Conservation (phyloP, 495 filamentous ascomycete genomes). For the Talaromyces wortmannii region DNA sequence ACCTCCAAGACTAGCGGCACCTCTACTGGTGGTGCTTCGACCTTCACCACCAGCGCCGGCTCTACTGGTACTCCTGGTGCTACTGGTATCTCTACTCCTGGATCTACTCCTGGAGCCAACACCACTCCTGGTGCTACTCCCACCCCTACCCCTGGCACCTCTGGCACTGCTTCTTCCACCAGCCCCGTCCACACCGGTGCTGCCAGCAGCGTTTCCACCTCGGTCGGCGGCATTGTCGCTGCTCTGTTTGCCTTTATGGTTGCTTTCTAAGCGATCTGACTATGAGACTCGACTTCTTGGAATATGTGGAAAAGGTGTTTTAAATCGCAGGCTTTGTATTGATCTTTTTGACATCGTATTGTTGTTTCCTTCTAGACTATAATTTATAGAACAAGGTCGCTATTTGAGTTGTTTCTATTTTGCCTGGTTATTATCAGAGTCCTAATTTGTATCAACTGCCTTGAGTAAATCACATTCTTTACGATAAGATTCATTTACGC, state of each 20-base stretch:
- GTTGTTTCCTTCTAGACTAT: no score
- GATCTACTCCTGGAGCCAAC: not conserved
- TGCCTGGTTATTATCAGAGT: no score
- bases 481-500: no score
- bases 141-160: slow-evolving; percentile 6
- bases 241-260: slow-evolving; percentile 22
- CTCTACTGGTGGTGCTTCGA: slow-evolving; percentile 9
- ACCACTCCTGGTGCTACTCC: slow-evolving; percentile 7
- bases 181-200: slow-evolving; percentile 12
- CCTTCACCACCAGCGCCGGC: slow-evolving; percentile 6
- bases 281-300: not conserved
- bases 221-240: slow-evolving; percentile 21
- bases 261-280: slow-evolving; percentile 17
- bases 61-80: slow-evolving; percentile 3
- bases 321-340: no score
- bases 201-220: slow-evolving; percentile 23
- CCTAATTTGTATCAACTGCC: no score
- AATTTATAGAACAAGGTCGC: no score
- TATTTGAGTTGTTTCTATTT: no score
- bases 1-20: slow-evolving; percentile 13
- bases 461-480: no score
- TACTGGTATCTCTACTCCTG: slow-evolving; percentile 8
- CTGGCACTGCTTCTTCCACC: slow-evolving; percentile 11
- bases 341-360: no score
- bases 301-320: not conserved